Percentiles rank a stretch among this genome's conserved stretches.
phyloP scores from a whole-genome alignment of 106 monocot genomes.

The Hemerocallis citrina region DNA sequence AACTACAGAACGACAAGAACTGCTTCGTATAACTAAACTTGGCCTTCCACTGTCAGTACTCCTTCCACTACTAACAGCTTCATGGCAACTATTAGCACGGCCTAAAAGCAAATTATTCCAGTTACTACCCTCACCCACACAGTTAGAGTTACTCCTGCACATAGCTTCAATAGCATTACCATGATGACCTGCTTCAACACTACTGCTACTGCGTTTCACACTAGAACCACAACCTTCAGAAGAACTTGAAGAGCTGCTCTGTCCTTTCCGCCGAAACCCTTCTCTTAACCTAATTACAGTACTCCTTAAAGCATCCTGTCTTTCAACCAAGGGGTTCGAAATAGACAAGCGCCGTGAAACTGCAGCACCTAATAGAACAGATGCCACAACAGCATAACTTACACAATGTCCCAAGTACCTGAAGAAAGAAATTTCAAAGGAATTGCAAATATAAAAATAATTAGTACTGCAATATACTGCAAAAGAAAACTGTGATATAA shows the following conservation, averaged over 20 bases:
- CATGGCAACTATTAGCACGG: constrained; percentile 76
- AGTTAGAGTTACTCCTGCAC: constrained; percentile 51
- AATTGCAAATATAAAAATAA: not conserved
- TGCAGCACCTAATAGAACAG: constrained; percentile 74
- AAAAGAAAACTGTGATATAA: constrained; percentile 3
- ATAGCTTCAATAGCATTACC: constrained; percentile 58
- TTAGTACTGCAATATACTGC: not conserved
- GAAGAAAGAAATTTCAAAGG: not conserved
- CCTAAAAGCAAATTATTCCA: constrained; percentile 51
- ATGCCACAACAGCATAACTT: constrained; percentile 92
- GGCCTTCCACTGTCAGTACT: constrained; percentile 58
- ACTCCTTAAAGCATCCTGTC: constrained; percentile 84
- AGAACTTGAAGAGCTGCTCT: constrained; percentile 81
- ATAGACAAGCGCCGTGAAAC: constrained; percentile 69
- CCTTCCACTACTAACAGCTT: constrained; percentile 62
- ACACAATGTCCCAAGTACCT: constrained; percentile 99
- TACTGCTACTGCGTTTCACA: constrained; percentile 87
- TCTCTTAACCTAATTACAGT: constrained; percentile 93
- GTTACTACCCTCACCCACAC: constrained; percentile 44
- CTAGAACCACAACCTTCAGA: constrained; percentile 97
- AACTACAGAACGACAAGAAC: constrained; percentile 72
- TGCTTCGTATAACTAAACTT: constrained; percentile 76
- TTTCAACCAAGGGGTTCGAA: constrained; percentile 72
- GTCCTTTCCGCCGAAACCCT: constrained; percentile 75
- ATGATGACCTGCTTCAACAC: constrained; percentile 79